A percentile compares a stretch with the other conserved stretches of the same genome.
phyloP scores from a whole-genome alignment of 73 alveolate genomes.

The Paraurostyla sp. region DNA sequence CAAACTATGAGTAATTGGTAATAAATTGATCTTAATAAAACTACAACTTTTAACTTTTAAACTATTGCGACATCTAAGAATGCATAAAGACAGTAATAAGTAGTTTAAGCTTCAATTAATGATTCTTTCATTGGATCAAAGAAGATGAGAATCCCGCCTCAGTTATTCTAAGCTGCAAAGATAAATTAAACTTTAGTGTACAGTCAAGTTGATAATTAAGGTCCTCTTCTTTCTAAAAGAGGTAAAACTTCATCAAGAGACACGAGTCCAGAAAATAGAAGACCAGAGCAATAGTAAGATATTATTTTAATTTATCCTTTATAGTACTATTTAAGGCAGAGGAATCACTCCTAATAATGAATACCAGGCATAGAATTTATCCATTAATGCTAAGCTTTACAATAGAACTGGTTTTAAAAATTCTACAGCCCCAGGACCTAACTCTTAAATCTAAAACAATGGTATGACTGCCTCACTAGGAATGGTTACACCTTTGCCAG shows the following conservation, averaged over 20 bases:
- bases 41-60: conserved; percentile 37
- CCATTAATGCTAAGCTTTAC: background rate
- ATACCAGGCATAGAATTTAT: background rate
- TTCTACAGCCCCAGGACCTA: background rate
- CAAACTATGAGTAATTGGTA: conserved; percentile 32
- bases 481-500: conserved; percentile 57
- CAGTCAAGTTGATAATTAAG: background rate
- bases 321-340: conserved; percentile 43
- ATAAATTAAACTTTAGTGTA: conserved; percentile 19
- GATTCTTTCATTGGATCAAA: background rate
- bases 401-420: background rate
- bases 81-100: background rate
- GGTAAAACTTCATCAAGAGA: conserved; percentile 58
- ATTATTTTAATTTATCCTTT: background rate
- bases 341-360: conserved; percentile 56
- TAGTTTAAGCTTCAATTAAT: background rate
- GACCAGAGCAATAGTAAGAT: conserved; percentile 13
- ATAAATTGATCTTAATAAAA: conserved; percentile 35
- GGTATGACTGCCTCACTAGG: conserved; percentile 39
- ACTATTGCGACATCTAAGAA: conserved; percentile 13
- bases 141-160: conserved; percentile 47
- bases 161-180: conserved; percentile 24
- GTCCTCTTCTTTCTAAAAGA: conserved; percentile 11
- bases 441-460: background rate
- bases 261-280: conserved; percentile 29